Percentiles rank a stretch among this genome's conserved stretches.
Evolutionary conservation across 2,329 filamentous ascomycete genomes (phyloP).

Genomic region (Aspergillus aculeatus): DNA sequence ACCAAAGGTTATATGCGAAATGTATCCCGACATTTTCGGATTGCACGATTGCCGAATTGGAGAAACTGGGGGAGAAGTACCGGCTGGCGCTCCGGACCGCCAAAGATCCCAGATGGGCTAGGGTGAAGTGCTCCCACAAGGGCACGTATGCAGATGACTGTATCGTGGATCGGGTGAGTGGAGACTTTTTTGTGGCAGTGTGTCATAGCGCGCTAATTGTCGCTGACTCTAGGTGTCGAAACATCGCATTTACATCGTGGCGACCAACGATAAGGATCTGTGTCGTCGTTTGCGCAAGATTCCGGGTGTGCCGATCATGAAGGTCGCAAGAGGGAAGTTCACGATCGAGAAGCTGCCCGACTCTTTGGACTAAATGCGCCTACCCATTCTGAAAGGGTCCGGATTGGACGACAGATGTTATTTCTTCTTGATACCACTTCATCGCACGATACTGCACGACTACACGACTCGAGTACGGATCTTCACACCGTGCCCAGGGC

Average conservation of each 20-base stretch:
- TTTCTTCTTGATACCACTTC: not conserved
- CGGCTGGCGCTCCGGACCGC: slow-evolving; percentile 82
- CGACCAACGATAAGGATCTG: slow-evolving; percentile 68
- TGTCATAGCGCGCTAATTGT: not conserved
- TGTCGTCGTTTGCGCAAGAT: slow-evolving; percentile 84
- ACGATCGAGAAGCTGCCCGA: slow-evolving; percentile 89
- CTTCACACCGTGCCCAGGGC: not conserved
- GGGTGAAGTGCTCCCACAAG: slow-evolving; percentile 86
- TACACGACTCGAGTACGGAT: not conserved
- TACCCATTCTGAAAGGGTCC: not conserved
- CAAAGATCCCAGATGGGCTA: slow-evolving; percentile 82
- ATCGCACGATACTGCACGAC: not conserved
- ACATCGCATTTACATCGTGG: slow-evolving; percentile 75
- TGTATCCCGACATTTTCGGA: slow-evolving; percentile 84
- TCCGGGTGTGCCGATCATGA: slow-evolving; percentile 67
- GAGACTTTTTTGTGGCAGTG: too few species aligned
- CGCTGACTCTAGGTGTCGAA: slow-evolving; percentile 49
- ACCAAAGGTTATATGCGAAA: slow-evolving; percentile 72
- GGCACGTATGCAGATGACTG: slow-evolving; percentile 87
- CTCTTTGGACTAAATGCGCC: slow-evolving; percentile 59
- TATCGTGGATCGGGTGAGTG: slow-evolving; percentile 64
- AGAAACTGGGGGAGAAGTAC: slow-evolving; percentile 88
- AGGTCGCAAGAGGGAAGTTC: slow-evolving; percentile 85
- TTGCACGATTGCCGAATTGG: slow-evolving; percentile 79
- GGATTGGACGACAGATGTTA: not conserved